Evolutionary conservation across 1,284 basidiomycete genomes (phyloP).

Genomic region (Boletus mariae): DNA sequence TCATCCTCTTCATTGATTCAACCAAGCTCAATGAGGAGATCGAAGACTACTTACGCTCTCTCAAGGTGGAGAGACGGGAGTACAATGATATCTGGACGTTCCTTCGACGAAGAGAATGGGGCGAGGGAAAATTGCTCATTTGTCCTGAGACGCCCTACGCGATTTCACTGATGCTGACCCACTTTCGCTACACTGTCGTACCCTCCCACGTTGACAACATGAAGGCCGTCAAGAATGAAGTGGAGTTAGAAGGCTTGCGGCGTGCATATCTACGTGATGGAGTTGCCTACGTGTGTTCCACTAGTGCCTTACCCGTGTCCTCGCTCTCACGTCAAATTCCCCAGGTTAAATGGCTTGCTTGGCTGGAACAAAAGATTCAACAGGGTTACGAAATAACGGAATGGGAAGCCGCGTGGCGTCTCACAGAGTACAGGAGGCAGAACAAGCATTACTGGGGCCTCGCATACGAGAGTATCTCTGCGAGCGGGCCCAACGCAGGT

Average conservation of each 20-base stretch:
- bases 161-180: constrained; percentile 75
- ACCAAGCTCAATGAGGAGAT: constrained; percentile 57
- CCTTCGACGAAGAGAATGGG: constrained; percentile 69
- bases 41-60: constrained; percentile 52
- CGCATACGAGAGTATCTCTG: constrained; percentile 93
- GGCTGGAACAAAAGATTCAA: constrained; percentile 81
- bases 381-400: constrained; percentile 84
- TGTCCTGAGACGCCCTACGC: constrained; percentile 72
- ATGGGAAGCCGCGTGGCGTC: constrained; percentile 83
- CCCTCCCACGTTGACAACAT: constrained; percentile 71
- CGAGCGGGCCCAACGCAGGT: constrained; percentile 83
- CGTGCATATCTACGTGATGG: constrained; percentile 90
- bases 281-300: constrained; percentile 72
- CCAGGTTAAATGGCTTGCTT: constrained; percentile 78
- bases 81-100: constrained; percentile 85
- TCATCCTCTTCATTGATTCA: constrained; percentile 68
- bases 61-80: constrained; percentile 57
- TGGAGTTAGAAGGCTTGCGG: constrained; percentile 80
- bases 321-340: constrained; percentile 14
- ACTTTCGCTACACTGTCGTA: constrained; percentile 68
- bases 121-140: constrained; percentile 71
- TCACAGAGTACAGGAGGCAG: constrained; percentile 76
- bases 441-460: constrained; percentile 82
- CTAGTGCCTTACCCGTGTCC: constrained; percentile 5
- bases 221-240: constrained; percentile 86